Base-by-base conservation (phyloP, 805 yeast genomes). In the Barnettozyma vustinii region DNA sequence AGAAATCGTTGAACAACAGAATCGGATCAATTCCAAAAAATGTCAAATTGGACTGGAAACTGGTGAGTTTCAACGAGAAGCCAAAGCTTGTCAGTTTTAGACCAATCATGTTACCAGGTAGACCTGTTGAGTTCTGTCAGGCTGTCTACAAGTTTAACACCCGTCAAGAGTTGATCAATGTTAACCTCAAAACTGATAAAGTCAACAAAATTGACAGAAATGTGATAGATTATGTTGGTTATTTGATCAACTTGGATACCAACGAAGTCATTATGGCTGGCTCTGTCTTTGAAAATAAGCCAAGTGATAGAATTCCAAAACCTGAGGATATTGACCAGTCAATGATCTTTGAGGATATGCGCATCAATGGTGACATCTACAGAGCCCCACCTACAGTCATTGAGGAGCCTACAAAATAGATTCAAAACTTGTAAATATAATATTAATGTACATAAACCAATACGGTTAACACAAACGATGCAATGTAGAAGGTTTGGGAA, bases 41-140 rank as follows among this genome's bases (percentile, higher is more conserved):
- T 49, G 68, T 79, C 37, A 73, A 75, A 43, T 68, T 88, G 53
- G 81, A 79, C 47, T 91, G 97, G 97, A 83, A 86, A 58, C 71
- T 91, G 46, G 68, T 82, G 25, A 80, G 83, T 56, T 81, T 89
- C 58, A 84, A 80, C 56, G 68, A 73, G 30, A 75, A 79, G 42
- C 97, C 97, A 23, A 84, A 83, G 63, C 72, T 90, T 30, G 74
- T 87, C 42, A 74, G 83, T 3, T 79, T 91, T 58, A 83, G 84
- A 55, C 81, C 86, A 2, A 70, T 85, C 57, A 81, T 86, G 62
- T 57, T 77, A 47, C 82, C 83, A 4, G 79, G 79, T 18, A 67
- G 68, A 48, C 80, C 82, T 0, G 62, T 79, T 16, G 77, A 74
- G 51, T 75, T 74, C 46, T 75, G 81, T 45, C 87, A 83, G 65